phyloP scores from a whole-genome alignment of 2,329 filamentous ascomycete species.

The Thyridium curvatum region DNA sequence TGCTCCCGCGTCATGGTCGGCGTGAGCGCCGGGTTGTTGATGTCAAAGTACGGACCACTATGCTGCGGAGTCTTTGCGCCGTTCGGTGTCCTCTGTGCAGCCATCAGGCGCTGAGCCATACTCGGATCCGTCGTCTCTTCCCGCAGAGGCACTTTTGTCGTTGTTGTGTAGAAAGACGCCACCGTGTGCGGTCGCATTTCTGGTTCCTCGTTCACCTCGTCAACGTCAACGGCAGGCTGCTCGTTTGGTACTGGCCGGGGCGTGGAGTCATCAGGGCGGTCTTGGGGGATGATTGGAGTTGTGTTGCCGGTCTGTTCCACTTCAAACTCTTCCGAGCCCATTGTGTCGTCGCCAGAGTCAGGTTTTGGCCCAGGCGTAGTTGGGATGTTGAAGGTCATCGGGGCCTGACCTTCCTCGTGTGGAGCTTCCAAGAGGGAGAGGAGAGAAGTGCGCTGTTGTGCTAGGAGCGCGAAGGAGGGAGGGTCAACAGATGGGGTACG shows the following conservation, averaged over 20 bases:
- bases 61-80: background rate
- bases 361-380: constrained; percentile 22
- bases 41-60: constrained; percentile 40
- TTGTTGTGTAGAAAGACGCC: constrained; percentile 43
- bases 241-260: no score
- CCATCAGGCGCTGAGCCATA: constrained; percentile 34
- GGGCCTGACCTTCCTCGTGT: constrained; percentile 28
- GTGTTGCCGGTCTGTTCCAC: background rate
- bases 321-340: constrained; percentile 2
- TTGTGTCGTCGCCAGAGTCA: constrained; percentile 1
- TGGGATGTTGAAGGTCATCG: constrained; percentile 29
- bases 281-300: no score
- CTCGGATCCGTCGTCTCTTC: constrained; percentile 36
- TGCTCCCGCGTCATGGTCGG: constrained; percentile 67
- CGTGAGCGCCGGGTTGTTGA: constrained; percentile 51
- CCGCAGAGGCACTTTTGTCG: constrained; percentile 44
- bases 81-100: constrained; percentile 31
- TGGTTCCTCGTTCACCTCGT: constrained; percentile 1
- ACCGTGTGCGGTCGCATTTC: constrained; percentile 41
- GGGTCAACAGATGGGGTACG: constrained; percentile 58
- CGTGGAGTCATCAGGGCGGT: no score
- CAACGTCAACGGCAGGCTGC: no score
- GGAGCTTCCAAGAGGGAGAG: constrained; percentile 56
- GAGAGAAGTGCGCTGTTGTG: constrained; percentile 50
- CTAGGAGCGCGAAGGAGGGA: constrained; percentile 49